These are phyloP conservation scores for Leptographium lundbergii DNA, from an alignment of 2,329 filamentous ascomycete genomes.

Conservation along the genomic window DNA sequence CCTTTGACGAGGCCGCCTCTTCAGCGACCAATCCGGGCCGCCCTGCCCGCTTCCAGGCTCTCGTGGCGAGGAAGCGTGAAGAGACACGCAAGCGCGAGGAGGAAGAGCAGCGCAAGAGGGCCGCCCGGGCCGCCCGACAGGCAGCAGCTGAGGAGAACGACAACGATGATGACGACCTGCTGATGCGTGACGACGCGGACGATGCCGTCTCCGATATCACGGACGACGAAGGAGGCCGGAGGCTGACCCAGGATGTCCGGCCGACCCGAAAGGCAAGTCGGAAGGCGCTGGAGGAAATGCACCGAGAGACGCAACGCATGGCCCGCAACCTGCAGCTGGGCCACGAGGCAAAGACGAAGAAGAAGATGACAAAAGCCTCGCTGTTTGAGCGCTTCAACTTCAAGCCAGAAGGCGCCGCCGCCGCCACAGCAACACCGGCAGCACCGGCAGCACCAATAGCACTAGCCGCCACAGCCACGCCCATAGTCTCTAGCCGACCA, in stretches of 20 bases:
- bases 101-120: slow-evolving; percentile 35
- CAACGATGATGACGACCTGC: slow-evolving; percentile 25
- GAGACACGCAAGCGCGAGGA: slow-evolving; percentile 58
- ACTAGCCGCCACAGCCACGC: slow-evolving; percentile 9
- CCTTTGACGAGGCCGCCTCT: slow-evolving; percentile 28
- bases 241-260: slow-evolving; percentile 47
- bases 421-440: slow-evolving; percentile 1
- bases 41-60: slow-evolving; percentile 53
- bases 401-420: slow-evolving; percentile 27
- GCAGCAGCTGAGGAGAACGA: slow-evolving; percentile 24
- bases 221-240: slow-evolving; percentile 50
- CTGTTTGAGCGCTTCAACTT: slow-evolving; percentile 80
- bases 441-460: slow-evolving; percentile 11
- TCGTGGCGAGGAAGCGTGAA: slow-evolving; percentile 60
- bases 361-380: slow-evolving; percentile 74
- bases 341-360: slow-evolving; percentile 81
- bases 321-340: slow-evolving; percentile 80
- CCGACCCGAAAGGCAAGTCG: slow-evolving; percentile 79
- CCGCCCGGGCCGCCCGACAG: slow-evolving; percentile 32
- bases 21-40: slow-evolving; percentile 30
- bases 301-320: slow-evolving; percentile 84
- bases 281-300: slow-evolving; percentile 90
- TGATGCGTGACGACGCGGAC: slow-evolving; percentile 31
- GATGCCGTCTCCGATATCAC: slow-evolving; percentile 40
- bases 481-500: slow-evolving; percentile 43